Base-by-base conservation (phyloP, 2,329 filamentous ascomycete species). In the Arthrinium phaeospermum region DNA sequence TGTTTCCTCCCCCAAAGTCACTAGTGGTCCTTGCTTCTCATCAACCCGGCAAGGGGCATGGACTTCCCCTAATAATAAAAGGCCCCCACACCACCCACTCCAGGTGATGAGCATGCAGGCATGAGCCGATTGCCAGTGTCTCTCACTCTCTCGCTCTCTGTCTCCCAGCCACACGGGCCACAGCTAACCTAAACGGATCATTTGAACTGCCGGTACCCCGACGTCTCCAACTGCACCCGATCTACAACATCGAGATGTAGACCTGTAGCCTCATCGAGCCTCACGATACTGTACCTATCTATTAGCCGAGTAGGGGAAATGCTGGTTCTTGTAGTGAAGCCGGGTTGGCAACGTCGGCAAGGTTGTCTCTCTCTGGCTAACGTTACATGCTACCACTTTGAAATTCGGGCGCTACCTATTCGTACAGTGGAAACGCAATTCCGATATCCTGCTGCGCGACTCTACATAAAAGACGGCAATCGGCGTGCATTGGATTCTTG, bases 1-100 rank as follows among this genome's bases (percentile, higher is more conserved):
- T 64, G 57, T 64, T 64, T 64, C 57, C 34, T 64, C 57, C 57
- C 57, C 57, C 57, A 41, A 64, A 64, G 57, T 64, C 57, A n/a
- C 34, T 24, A 64, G 57, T 41, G 57, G 57, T 41, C 57, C 22
- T 22, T 64, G 57, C 57, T 64, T 64, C 19, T 64, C 57, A 41
- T 12, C 57, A 41, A 14, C 34, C 57, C 57, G 57, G 57, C 57
- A n/a, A 41, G 57, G 57, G 30, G 57, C 57, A 64, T 64, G 57
- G 57, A 22, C 57, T 64, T 64, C 57, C 57, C 57, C 57, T 64
- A 64, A 64, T 64, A 64, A 64, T 64, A 41, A n/a, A 64, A 41
- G 10, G 22, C 30, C 57, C 57, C 57, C 57, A 64, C 57, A 37
- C 53, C 57, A 41, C 57, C 57, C 30, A 64, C 53, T 64, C 57